These are phyloP conservation scores for Neurospora discreta DNA, from an alignment of 495 filamentous ascomycete genomes.

Conservation along the genomic window DNA sequence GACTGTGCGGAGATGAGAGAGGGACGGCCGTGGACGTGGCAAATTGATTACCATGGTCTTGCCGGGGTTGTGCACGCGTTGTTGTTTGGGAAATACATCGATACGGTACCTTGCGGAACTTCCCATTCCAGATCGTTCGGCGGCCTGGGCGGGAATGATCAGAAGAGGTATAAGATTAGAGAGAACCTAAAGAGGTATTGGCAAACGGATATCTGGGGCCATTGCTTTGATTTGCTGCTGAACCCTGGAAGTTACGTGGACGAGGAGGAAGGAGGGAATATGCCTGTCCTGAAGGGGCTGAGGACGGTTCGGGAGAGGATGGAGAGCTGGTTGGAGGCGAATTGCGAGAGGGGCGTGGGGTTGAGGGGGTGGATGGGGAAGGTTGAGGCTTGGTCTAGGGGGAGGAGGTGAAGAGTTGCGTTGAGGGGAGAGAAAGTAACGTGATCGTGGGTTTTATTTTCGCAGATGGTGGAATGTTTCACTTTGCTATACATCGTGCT, in stretches of 20 bases:
- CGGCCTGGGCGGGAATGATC: constrained; percentile 25
- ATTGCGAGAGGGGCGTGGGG: constrained; percentile 72
- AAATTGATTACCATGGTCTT: constrained; percentile 88
- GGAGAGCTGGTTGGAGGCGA: constrained; percentile 72
- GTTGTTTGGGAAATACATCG: constrained; percentile 90
- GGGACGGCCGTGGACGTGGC: constrained; percentile 85
- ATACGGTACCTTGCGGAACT: constrained; percentile 46
- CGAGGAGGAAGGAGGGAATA: constrained; percentile 41
- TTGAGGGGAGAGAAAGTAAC: too few species aligned
- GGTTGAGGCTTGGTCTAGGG: constrained; percentile 44
- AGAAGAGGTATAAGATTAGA: constrained; percentile 53
- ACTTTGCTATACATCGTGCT: neutral
- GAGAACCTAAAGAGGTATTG: constrained; percentile 85
- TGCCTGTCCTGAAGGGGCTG: constrained; percentile 62
- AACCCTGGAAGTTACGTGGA: constrained; percentile 61
- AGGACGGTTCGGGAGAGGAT: constrained; percentile 57
- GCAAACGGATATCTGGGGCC: constrained; percentile 82
- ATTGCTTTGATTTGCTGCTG: constrained; percentile 74
- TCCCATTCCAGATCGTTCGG: constrained; percentile 10
- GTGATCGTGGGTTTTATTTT: too few species aligned
- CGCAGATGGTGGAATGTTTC: neutral
- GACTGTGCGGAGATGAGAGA: constrained; percentile 96
- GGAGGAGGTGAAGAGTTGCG: constrained; percentile 11
- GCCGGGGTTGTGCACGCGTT: constrained; percentile 77
- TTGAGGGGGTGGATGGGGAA: constrained; percentile 60